Percentiles rank a stretch among this genome's conserved stretches.
These are phyloP conservation scores for Physaria fendleri DNA, from an alignment of 345 rosid species.

Conservation along the genomic window DNA sequence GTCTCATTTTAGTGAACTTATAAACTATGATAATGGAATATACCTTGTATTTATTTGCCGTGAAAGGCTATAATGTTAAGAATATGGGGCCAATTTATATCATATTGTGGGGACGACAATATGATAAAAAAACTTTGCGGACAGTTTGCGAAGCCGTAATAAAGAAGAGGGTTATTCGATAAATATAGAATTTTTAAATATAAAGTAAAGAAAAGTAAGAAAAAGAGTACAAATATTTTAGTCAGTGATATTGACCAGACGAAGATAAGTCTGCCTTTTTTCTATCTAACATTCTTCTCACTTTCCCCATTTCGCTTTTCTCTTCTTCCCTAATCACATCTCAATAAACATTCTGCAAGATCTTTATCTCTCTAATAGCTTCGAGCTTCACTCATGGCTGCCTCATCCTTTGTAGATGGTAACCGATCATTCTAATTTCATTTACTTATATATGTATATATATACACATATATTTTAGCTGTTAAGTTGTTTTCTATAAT, in stretches of 20 bases:
- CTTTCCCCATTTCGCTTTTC: slow-evolving; percentile 20
- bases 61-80: no score
- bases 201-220: not conserved
- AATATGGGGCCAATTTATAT: no score
- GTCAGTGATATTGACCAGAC: slow-evolving; percentile 20
- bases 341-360: not conserved
- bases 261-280: slow-evolving; percentile 6
- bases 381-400: slow-evolving; percentile 31
- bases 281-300: slow-evolving; percentile 22
- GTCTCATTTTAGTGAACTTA: not conserved
- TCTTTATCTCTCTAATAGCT: slow-evolving; percentile 2
- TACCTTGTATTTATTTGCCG: slow-evolving; percentile 1
- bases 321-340: slow-evolving; percentile 10
- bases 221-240: slow-evolving; percentile 5
- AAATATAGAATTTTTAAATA: not conserved
- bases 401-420: slow-evolving; percentile 22
- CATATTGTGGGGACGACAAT: no score
- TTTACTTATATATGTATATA: no score
- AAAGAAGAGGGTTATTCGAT: not conserved
- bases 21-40: not conserved
- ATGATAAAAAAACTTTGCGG: no score
- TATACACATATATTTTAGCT: no score
- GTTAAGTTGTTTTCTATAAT: no score
- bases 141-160: not conserved
- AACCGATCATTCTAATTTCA: no score